Conservation (phyloP, 2,329 filamentous ascomycete genomes). For the Nemania abortiva region DNA sequence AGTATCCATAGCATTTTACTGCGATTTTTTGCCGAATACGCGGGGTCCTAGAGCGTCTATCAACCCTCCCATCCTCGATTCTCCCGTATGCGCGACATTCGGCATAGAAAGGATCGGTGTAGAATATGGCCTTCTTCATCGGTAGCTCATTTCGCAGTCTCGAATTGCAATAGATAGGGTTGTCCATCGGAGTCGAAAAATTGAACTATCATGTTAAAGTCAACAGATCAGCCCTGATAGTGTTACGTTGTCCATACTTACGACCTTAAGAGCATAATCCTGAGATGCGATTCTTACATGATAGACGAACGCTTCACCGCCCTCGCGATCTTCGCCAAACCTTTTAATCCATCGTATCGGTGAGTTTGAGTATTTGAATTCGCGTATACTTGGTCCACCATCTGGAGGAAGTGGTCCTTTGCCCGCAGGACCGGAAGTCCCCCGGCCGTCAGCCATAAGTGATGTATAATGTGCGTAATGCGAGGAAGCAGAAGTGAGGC, state of each 20-base stretch:
- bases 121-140: not conserved
- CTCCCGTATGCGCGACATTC: slow-evolving; percentile 31
- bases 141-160: not conserved
- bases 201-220: slow-evolving; percentile 2
- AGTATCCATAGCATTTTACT: slow-evolving; percentile 17
- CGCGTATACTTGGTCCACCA: not conserved
- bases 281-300: slow-evolving; percentile 1
- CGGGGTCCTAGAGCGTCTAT: not conserved
- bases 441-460: too few relatives aligned
- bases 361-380: not conserved
- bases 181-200: not conserved
- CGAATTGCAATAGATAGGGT: not conserved
- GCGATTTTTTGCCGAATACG: not conserved
- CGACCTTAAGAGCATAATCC: slow-evolving; percentile 15
- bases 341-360: slow-evolving; percentile 19
- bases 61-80: slow-evolving; percentile 10
- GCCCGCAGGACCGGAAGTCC: not conserved
- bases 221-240: not conserved
- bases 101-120: slow-evolving; percentile 22
- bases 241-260: not conserved
- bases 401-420: not conserved
- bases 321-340: slow-evolving; percentile 12
- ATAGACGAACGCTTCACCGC: slow-evolving; percentile 1
- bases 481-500: too few relatives aligned
- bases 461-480: too few relatives aligned